Percentiles rank a stretch among this genome's conserved stretches.
Conservation (phyloP, 1,284 basidiomycete genomes). For the Ceratobasidium sp. region DNA sequence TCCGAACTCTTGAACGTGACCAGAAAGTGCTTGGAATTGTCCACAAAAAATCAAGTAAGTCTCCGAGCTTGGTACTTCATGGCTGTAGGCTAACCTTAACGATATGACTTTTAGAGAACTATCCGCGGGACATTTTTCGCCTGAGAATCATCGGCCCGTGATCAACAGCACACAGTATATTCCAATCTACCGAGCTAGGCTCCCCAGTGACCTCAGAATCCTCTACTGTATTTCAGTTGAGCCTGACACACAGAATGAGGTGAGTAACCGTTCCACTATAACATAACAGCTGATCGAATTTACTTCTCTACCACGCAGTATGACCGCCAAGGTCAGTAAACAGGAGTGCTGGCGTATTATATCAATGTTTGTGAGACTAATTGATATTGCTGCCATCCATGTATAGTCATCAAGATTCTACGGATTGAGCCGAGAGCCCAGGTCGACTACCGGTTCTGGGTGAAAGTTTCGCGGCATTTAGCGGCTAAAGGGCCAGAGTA, state of each 20-base stretch:
- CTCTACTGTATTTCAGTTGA: neutral
- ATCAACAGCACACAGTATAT: conserved; percentile 1
- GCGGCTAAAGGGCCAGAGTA: neutral
- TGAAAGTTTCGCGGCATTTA: neutral
- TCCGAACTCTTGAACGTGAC: neutral
- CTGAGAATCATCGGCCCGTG: neutral
- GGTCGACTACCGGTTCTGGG: conserved; percentile 26
- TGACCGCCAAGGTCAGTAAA: neutral
- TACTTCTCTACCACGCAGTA: neutral
- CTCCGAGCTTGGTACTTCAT: neutral
- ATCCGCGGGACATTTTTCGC: neutral
- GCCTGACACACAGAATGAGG: neutral
- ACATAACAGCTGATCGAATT: too few species aligned
- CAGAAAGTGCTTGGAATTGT: conserved; percentile 22
- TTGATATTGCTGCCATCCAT: neutral
- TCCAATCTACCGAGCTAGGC: conserved; percentile 25
- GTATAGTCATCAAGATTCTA: conserved; percentile 11
- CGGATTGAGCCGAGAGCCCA: conserved; percentile 4
- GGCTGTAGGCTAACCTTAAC: neutral
- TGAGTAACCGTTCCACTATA: too few species aligned
- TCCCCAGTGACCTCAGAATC: neutral
- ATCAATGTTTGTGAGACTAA: neutral
- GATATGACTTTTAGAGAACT: neutral
- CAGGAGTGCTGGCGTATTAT: conserved; percentile 1
- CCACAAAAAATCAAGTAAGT: conserved; percentile 8